Evolutionary conservation across 1,284 basidiomycete species (phyloP), one percentile per base, ranked within the genome.

Genomic region (Austroboletus niveus): DNA sequence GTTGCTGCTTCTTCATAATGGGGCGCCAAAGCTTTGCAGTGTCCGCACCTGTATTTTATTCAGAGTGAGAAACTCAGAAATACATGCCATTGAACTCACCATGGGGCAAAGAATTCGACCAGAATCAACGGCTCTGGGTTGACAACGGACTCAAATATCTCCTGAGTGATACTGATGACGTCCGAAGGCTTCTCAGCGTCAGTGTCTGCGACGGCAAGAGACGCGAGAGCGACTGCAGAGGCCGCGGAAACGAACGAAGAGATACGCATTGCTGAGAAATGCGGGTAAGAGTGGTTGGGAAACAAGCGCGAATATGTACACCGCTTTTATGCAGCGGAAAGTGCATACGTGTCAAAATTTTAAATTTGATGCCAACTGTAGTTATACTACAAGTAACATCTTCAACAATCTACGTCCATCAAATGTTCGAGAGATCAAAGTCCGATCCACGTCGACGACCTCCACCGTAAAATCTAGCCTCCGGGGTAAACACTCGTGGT

Each of bases 1-100:
- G 93, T 96, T 4, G 97, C 94, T 14, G 97, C 96, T 71, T 94
- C 91, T 72, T 98, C 95, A 69, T 98, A 99, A 65, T 99, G 85
- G 55, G 92, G 93, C 27, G 92, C 92, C 46, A 95, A 80, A 46
- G 90, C 87, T 70, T 95, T 94, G 79, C 93, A 96, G 76, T 94
- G 91, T 42, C 91, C 91, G 63, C 90, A 92, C 87, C 88, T 89
- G 51, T 20, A 20, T 40, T 31, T 34, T 20, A 12, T 24, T 54
- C 24, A 41, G 42, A 20, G 7, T 43, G 17, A 9, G 46, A 8
- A 30, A 48, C 6, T 14, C 10, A 38, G 47, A 30, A 11, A 47
- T 1, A 11, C 17, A 1, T 7, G 22, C 27, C 39, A 52, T 52
- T 34, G 32, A 34, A 68, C 72, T 30, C 69, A 92, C 91, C 91